phyloP scores from a whole-genome alignment of 2,329 filamentous ascomycete species.

The Didymella pinodella region DNA sequence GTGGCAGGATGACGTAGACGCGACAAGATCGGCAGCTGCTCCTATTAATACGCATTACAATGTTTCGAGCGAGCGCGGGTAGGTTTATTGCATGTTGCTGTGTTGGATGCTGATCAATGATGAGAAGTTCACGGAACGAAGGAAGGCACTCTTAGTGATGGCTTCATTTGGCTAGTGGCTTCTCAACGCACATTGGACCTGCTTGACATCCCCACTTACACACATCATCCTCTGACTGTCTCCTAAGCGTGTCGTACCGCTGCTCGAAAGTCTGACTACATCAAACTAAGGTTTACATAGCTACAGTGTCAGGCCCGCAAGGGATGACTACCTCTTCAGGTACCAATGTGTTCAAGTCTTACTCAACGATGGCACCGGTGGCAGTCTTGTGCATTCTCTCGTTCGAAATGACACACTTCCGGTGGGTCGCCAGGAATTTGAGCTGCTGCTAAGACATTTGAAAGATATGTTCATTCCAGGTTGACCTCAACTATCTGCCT shows the following conservation, averaged over 20 bases:
- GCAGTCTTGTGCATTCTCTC: too few relatives aligned
- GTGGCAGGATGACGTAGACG: slow-evolving; percentile 12
- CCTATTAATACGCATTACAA: not conserved
- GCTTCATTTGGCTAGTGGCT: not conserved
- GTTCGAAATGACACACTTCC: too few relatives aligned
- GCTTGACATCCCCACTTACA: not conserved
- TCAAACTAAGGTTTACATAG: not conserved
- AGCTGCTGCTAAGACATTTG: too few relatives aligned
- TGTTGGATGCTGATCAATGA: not conserved
- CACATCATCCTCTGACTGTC: too few relatives aligned
- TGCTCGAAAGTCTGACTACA: not conserved
- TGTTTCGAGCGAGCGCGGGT: not conserved
- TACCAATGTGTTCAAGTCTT: too few relatives aligned
- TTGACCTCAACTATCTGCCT: too few relatives aligned
- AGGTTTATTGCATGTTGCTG: not conserved
- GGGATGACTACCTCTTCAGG: too few relatives aligned
- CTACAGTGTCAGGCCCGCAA: too few relatives aligned
- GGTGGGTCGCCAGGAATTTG: too few relatives aligned
- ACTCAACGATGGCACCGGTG: too few relatives aligned
- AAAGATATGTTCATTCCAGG: too few relatives aligned
- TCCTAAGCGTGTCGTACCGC: too few relatives aligned
- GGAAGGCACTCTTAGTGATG: not conserved
- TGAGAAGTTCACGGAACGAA: not conserved
- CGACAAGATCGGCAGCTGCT: not conserved
- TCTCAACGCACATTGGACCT: not conserved